Conservation (phyloP, 257 asterid genomes). For the Coffea eugenioides region DNA sequence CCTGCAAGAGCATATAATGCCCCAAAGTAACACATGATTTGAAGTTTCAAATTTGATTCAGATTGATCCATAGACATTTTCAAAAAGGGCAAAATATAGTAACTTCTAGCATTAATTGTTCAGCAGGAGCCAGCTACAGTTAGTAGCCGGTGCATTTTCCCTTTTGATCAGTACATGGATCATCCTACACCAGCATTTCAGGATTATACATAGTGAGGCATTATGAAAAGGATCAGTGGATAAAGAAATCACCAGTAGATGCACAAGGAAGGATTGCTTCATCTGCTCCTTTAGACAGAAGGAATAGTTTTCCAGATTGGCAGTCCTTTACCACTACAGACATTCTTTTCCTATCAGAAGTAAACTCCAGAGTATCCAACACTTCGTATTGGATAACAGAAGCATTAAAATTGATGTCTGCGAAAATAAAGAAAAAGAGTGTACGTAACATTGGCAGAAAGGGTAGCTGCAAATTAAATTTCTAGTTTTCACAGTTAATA, state of each 20-base stretch:
- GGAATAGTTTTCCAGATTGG: conserved; percentile 61
- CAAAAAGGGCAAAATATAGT: conserved; percentile 5
- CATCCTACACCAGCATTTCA: conserved; percentile 4
- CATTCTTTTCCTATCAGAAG: conserved; percentile 97
- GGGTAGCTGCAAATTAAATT: not conserved
- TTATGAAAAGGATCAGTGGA: conserved; percentile 1
- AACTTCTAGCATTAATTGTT: not conserved
- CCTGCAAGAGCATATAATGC: not conserved
- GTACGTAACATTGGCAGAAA: conserved; percentile 7
- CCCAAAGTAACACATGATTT: not conserved
- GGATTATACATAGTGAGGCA: conserved; percentile 2
- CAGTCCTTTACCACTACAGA: conserved; percentile 82
- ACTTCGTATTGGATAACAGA: conserved; percentile 72
- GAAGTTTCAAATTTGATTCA: not conserved
- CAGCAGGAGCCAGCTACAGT: not conserved
- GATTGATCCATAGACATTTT: not conserved
- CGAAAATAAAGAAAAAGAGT: conserved; percentile 30
- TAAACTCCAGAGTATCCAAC: conserved; percentile 87
- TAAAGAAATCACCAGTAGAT: conserved; percentile 56
- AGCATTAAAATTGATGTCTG: conserved; percentile 79
- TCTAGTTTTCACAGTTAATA: not conserved
- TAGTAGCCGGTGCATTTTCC: not conserved
- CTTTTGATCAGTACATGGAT: not conserved
- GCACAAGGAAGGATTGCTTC: conserved; percentile 86
- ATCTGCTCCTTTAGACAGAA: conserved; percentile 95